Percentiles rank a stretch among this genome's conserved stretches.
These are phyloP conservation scores for Auricularia sp. DNA, from an alignment of 768 basidiomycete genomes.

Conservation along the genomic window DNA sequence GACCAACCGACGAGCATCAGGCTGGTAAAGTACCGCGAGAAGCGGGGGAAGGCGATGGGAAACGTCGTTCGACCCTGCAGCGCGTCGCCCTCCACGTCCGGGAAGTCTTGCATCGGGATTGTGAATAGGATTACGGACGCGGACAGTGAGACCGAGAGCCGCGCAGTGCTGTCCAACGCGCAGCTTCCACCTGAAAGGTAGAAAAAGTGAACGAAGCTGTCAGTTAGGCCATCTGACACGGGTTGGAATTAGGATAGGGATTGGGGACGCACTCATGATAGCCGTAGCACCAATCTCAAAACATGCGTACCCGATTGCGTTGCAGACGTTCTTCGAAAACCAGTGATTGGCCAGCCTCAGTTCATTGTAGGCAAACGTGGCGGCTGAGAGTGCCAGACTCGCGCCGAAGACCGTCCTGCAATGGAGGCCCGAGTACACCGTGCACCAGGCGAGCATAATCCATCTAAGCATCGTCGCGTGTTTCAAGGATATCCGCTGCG, in stretches of 20 bases:
- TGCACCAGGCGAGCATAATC: background rate
- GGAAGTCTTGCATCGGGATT: slow-evolving; percentile 18
- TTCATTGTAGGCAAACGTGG: slow-evolving; percentile 31
- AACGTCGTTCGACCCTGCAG: slow-evolving; percentile 14
- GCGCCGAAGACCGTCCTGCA: background rate
- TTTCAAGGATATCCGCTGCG: background rate
- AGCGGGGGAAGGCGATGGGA: slow-evolving; percentile 13
- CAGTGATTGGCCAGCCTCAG: slow-evolving; percentile 25
- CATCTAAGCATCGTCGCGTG: background rate
- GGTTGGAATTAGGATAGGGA: slow-evolving; percentile 3
- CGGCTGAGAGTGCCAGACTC: slow-evolving; percentile 21
- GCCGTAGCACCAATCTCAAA: slow-evolving; percentile 30
- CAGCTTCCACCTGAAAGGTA: background rate
- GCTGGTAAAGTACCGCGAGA: slow-evolving; percentile 9
- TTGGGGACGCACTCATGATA: slow-evolving; percentile 23
- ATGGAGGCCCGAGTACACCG: background rate
- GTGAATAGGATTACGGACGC: slow-evolving; percentile 16
- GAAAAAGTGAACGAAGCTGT: too few species aligned
- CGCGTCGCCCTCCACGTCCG: slow-evolving; percentile 16
- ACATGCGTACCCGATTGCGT: slow-evolving; percentile 28
- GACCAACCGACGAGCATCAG: slow-evolving; percentile 7
- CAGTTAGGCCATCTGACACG: background rate
- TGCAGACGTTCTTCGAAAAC: slow-evolving; percentile 27
- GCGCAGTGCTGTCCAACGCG: background rate
- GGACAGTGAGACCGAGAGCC: background rate